Base-by-base conservation (phyloP, 2,329 filamentous ascomycete genomes). In the Cryphonectria nitschkei region DNA sequence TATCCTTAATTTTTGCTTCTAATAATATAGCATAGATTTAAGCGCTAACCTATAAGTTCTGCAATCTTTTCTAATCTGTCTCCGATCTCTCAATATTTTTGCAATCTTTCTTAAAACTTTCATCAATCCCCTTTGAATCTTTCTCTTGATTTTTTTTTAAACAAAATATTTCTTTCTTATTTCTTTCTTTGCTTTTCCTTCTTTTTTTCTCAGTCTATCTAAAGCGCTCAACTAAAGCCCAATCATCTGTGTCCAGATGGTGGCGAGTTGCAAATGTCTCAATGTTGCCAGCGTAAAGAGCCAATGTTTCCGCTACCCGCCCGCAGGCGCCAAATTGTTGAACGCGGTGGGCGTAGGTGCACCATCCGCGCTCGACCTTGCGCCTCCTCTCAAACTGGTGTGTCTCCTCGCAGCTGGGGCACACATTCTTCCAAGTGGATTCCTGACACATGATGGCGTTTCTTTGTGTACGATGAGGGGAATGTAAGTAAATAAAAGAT, bases 291-390 rank as follows among this genome's bases (percentile, higher is more conserved):
- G 66, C 66, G 13, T 68, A 68, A 14, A 34, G 29, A 22, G 60
- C 29, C 22, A 39, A 8, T 9, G 50, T 46, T 6, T 16, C 9
- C 2, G 54, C 29, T 26, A 68, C 22, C 8, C 37, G 13, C 32
- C 58, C 39, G 19, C 66, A 68, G 13, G 26, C 32, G 14, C 66
- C 66, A 62, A 68, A 68, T n/a, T 52, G 19, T 14, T 2, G n/a
- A 8, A 34, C 22, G 3, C 34, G 32, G 32, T 52, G 34, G 8
- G 66, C 56, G 6, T 39, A 63, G 13, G 8, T 5, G 66, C 66
- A 68, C 66, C 66, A 68, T 3, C 66, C 66, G n/a, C 66, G 66
- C 56, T 68, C 66, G 22, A 68, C 56, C 66, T 68, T 68, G 16
- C 66, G 60, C 7, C 58, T 60, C 39, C 29, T 32, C 41, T 62